phyloP scores from a whole-genome alignment of 495 filamentous ascomycete species.

The Tuber melanosporum region DNA sequence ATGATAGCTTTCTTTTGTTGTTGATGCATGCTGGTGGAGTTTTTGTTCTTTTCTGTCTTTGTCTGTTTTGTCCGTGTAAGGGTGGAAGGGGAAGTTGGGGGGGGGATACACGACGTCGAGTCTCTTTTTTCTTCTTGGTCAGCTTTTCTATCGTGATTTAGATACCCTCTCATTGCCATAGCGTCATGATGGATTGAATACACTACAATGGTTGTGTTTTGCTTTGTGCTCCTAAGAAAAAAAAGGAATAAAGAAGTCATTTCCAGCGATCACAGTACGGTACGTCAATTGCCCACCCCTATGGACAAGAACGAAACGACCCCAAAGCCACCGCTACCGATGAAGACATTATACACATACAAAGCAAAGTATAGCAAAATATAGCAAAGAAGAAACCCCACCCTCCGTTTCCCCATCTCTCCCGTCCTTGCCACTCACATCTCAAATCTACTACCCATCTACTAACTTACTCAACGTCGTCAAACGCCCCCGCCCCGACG shows the following conservation, averaged over 20 bases:
- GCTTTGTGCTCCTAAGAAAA: background rate
- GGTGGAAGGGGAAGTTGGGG: background rate
- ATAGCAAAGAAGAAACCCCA: background rate
- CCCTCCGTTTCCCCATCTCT: background rate
- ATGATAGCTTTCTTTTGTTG: background rate
- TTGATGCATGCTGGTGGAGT: background rate
- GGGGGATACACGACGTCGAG: background rate
- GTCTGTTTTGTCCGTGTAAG: background rate
- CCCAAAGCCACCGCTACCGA: background rate
- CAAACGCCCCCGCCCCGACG: constrained; percentile 24
- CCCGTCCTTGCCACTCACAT: background rate
- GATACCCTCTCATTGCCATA: background rate
- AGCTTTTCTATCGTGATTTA: background rate
- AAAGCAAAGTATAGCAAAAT: background rate
- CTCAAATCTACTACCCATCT: background rate
- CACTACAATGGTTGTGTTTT: background rate
- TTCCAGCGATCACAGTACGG: background rate
- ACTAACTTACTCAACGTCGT: constrained; percentile 24
- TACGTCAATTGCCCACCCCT: background rate
- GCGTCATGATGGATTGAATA: background rate
- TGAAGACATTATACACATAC: background rate
- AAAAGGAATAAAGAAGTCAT: background rate
- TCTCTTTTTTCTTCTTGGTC: background rate
- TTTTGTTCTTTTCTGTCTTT: background rate
- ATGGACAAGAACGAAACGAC: background rate